Evolutionary conservation across 73 alveolate genomes (phyloP).

Genomic region (Tetrahymena borealis): DNA sequence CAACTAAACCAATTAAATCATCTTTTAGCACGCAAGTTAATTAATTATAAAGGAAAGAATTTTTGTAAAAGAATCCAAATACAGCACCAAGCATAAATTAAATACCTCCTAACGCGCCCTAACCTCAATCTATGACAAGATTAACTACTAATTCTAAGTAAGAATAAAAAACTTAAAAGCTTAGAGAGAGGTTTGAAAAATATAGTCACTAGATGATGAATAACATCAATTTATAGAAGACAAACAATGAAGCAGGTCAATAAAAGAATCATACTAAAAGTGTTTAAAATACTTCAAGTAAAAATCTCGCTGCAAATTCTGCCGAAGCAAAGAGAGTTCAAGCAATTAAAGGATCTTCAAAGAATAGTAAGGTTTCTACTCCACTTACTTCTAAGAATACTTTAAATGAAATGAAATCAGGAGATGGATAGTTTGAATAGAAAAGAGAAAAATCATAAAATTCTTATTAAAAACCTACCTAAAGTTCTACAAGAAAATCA

Average conservation of each 20-base stretch:
- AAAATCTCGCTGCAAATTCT: not conserved
- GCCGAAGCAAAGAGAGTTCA: not conserved
- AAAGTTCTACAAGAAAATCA: not conserved
- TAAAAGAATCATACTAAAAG: not conserved
- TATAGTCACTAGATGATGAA: not conserved
- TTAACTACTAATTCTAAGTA: not conserved
- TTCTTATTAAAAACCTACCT: not conserved
- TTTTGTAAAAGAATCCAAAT: not conserved
- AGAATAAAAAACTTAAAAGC: not conserved
- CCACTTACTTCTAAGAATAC: not conserved
- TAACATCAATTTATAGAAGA: not conserved
- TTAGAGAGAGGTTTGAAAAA: not conserved
- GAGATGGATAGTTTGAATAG: not conserved
- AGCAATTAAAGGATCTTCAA: not conserved
- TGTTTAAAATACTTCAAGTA: not conserved
- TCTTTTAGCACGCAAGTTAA: not conserved
- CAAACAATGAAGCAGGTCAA: not conserved
- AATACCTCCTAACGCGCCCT: not conserved
- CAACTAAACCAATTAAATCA: not conserved
- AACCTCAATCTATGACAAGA: not conserved
- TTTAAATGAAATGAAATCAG: not conserved
- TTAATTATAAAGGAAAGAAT: not conserved
- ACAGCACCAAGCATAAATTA: not conserved
- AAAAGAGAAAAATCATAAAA: not conserved
- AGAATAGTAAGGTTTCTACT: not conserved